Conservation (phyloP, 768 basidiomycete species). For the Pisolithus marmoratus region DNA sequence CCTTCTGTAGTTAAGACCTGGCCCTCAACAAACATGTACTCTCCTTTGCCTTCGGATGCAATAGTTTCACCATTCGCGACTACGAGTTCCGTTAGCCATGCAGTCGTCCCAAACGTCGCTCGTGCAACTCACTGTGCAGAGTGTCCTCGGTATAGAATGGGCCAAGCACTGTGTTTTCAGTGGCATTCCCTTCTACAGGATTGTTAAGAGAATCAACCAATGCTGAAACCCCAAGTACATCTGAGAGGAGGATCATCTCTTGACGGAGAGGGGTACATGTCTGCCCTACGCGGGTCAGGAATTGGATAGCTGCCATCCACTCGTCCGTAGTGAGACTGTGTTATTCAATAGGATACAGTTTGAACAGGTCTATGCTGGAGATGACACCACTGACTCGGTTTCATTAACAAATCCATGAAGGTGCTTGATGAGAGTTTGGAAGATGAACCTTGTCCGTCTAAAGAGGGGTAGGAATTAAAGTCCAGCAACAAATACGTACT, state of each 20-base stretch:
- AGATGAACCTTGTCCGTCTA: constrained; percentile 43
- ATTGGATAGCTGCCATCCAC: constrained; percentile 78
- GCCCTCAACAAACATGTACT: constrained; percentile 79
- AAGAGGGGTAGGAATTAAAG: background rate
- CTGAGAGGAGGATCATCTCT: constrained; percentile 86
- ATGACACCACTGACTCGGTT: constrained; percentile 40
- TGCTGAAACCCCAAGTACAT: constrained; percentile 70
- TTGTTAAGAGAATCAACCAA: constrained; percentile 75
- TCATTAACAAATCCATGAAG: constrained; percentile 72
- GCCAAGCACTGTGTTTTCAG: constrained; percentile 73
- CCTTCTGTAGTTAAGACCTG: constrained; percentile 54
- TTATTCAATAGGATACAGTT: background rate
- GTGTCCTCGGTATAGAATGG: constrained; percentile 82
- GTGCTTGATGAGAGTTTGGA: constrained; percentile 53
- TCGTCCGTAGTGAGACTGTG: constrained; percentile 69
- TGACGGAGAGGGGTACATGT: constrained; percentile 63
- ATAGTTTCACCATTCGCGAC: constrained; percentile 69
- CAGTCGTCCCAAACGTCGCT: no score
- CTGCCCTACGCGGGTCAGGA: constrained; percentile 71
- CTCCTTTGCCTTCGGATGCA: constrained; percentile 82
- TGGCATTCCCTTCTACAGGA: constrained; percentile 53
- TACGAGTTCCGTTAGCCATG: constrained; percentile 18
- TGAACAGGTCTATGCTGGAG: background rate
- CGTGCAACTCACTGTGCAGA: constrained; percentile 47
- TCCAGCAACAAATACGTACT: background rate